Conservation (phyloP, 2,329 filamentous ascomycete species). For the Fusarium paranaense region DNA sequence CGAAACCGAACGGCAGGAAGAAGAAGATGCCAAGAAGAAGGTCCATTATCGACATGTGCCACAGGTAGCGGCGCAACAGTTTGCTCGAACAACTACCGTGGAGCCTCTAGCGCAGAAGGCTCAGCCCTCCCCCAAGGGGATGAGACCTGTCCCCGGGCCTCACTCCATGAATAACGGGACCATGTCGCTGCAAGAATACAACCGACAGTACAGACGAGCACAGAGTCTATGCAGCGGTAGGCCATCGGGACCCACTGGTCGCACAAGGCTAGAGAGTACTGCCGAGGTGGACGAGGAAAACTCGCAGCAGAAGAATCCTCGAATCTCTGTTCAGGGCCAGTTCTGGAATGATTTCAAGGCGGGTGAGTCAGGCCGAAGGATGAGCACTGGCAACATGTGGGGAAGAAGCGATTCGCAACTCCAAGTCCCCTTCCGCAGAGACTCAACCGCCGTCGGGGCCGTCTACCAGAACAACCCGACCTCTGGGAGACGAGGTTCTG, state of each 20-base stretch:
- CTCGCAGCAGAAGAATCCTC: slow-evolving; percentile 23
- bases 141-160: slow-evolving; percentile 45
- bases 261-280: slow-evolving; percentile 52
- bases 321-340: slow-evolving; percentile 49
- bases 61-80: slow-evolving; percentile 65
- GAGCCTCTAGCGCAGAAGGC: slow-evolving; percentile 49
- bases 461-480: slow-evolving; percentile 7
- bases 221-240: slow-evolving; percentile 48
- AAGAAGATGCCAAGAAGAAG: slow-evolving; percentile 21
- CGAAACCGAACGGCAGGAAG: slow-evolving; percentile 33
- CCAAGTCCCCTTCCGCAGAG: slow-evolving; percentile 14
- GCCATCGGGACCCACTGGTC: slow-evolving; percentile 51
- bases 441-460: slow-evolving; percentile 23
- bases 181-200: slow-evolving; percentile 50
- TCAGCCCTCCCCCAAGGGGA: slow-evolving; percentile 57
- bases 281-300: slow-evolving; percentile 47
- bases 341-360: slow-evolving; percentile 23
- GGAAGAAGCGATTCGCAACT: slow-evolving; percentile 21
- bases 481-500: slow-evolving; percentile 24
- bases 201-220: slow-evolving; percentile 51
- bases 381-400: slow-evolving; percentile 54
- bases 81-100: slow-evolving; percentile 64
- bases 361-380: slow-evolving; percentile 45
- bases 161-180: slow-evolving; percentile 38
- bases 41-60: slow-evolving; percentile 63